Evolutionary conservation across 306 rosid species (phyloP), one percentile per base, ranked within the genome.

Genomic region (Citrullus amarus): DNA sequence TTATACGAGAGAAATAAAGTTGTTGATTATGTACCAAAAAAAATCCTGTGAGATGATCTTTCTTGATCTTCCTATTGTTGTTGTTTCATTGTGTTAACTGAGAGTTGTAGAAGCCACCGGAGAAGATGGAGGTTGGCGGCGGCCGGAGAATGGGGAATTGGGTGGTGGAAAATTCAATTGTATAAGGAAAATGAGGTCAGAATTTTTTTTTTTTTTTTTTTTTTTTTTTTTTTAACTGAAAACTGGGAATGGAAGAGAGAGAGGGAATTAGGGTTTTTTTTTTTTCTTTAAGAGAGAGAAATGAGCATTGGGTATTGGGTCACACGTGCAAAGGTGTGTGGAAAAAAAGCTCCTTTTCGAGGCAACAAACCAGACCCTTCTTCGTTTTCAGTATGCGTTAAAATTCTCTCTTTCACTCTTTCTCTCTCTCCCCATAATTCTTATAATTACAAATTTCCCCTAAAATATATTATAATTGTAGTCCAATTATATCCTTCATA

Each of bases 251-350:
- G 38, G 66, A 53, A 30, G 70, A 63, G 77, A 71, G 59, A 50
- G 54, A 38, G 57, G 14, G 58, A 72, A 14, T 84, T 88, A 78
- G 89, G 92, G 93, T 85, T 91, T 72, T 2, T 6, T 46, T 46
- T 5, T 30, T 25, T 25, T 3, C 8, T 8, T 18, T 8, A 1
- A 9, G 77, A 48, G 87, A 89, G 80, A 48, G 28, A 66, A 1
- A 18, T 28, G 80, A 81, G 85, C 93, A 86, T 93, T 83, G 96
- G 96, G 86, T 80, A 86, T 79, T 84, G 97, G 89, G 93, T 86
- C 96, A 88, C 98, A 93, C 98, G 93, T 93, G 97, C 97, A 78
- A 60, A 81, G 80, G 85, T 88, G 93, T 86, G 86, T 82, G 46
- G 44, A 78, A 81, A 89, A 25, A 8, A 77, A 78, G 89, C 84